Conservation (phyloP, 805 yeast species). For the Jamesozyma rosinii region DNA sequence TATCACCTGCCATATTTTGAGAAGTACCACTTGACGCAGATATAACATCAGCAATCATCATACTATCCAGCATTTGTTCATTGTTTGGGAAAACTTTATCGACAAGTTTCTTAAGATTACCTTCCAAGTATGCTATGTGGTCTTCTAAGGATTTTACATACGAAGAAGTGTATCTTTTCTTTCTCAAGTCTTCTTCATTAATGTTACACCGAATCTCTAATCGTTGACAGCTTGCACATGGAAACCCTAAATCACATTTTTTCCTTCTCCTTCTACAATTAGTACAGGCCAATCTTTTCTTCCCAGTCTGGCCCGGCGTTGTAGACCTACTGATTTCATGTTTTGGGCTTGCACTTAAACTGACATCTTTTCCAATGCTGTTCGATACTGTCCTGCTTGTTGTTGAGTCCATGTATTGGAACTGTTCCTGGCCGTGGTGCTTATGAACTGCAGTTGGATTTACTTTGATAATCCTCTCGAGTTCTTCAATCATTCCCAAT, state of each 20-base stretch:
- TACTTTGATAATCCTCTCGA: neutral
- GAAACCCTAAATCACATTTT: slow-evolving; percentile 41
- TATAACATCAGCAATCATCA: slow-evolving; percentile 18
- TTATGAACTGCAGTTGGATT: neutral
- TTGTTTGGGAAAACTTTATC: slow-evolving; percentile 17
- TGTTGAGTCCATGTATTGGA: neutral
- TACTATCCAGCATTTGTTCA: slow-evolving; percentile 10
- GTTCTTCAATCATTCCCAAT: neutral
- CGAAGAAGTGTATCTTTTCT: slow-evolving; percentile 40
- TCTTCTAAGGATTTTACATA: slow-evolving; percentile 40
- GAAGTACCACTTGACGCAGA: slow-evolving; percentile 1
- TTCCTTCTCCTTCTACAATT: slow-evolving; percentile 32
- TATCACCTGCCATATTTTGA: neutral
- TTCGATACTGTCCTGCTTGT: neutral
- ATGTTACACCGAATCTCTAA: slow-evolving; percentile 39
- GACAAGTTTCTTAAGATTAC: slow-evolving; percentile 18
- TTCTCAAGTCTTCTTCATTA: slow-evolving; percentile 41
- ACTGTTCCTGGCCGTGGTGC: neutral
- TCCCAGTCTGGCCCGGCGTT: slow-evolving; percentile 9
- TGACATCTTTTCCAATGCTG: neutral
- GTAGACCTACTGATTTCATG: neutral
- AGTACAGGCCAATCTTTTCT: slow-evolving; percentile 28
- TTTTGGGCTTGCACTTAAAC: neutral
- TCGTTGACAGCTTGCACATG: slow-evolving; percentile 41
- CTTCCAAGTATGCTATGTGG: slow-evolving; percentile 25